Evolutionary conservation across 1,284 basidiomycete species (phyloP).

Genomic region (Fomitopsis pinicola): DNA sequence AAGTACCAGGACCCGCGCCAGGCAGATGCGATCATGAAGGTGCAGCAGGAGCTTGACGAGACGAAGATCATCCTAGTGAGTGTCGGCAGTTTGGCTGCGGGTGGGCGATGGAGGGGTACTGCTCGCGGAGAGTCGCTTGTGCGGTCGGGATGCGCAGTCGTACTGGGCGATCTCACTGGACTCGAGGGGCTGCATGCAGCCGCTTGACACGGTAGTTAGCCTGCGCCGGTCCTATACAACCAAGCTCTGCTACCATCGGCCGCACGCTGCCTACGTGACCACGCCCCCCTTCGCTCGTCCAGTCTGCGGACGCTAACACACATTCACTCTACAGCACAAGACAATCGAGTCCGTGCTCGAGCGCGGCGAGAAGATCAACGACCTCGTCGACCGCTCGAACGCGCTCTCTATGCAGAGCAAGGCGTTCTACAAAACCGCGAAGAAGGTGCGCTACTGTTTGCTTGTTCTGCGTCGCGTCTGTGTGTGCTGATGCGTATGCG

Average conservation of each 20-base stretch:
- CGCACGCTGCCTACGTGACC: too few relatives aligned
- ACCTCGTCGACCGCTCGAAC: constrained; percentile 93
- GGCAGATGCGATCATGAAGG: constrained; percentile 98
- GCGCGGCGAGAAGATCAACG: constrained; percentile 96
- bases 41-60: constrained; percentile 98
- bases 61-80: constrained; percentile 96
- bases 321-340: constrained; percentile 70
- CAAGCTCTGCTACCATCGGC: too few relatives aligned
- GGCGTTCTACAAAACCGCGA: constrained; percentile 83
- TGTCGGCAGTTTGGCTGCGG: not conserved
- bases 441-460: constrained; percentile 47
- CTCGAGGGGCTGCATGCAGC: too few relatives aligned
- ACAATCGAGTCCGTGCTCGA: constrained; percentile 98
- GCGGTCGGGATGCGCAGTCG: too few relatives aligned
- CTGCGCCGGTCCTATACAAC: too few relatives aligned
- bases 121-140: too few relatives aligned
- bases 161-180: too few relatives aligned
- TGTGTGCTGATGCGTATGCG: not conserved
- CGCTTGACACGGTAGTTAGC: too few relatives aligned
- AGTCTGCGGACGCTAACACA: not conserved
- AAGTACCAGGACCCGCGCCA: constrained; percentile 99
- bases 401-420: constrained; percentile 90
- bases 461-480: not conserved
- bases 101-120: too few relatives aligned
- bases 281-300: too few relatives aligned